phyloP scores from a whole-genome alignment of 2,329 filamentous ascomycete genomes.

The Aquanectria penicillioides region DNA sequence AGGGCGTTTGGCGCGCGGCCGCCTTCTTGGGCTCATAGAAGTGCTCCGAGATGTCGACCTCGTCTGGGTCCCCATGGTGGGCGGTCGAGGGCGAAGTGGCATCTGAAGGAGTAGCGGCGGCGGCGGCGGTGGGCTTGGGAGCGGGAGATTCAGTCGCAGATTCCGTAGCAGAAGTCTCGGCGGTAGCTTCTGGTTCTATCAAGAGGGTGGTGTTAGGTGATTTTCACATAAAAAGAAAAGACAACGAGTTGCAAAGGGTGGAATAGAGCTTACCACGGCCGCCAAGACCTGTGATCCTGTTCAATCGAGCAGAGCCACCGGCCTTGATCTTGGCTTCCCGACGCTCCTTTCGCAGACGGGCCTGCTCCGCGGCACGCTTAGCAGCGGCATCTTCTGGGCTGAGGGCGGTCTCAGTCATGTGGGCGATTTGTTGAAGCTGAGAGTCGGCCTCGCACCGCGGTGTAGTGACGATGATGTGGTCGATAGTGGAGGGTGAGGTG shows the following conservation, averaged over 20 bases:
- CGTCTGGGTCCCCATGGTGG: slow-evolving; percentile 72
- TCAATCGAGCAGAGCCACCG: slow-evolving; percentile 74
- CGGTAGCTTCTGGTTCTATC: slow-evolving; percentile 24
- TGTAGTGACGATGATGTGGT: slow-evolving; percentile 19
- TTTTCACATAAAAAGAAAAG: too few relatives aligned
- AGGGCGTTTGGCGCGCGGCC: slow-evolving; percentile 42
- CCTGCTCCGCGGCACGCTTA: slow-evolving; percentile 69
- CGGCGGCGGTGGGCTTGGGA: slow-evolving; percentile 42
- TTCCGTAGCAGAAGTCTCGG: slow-evolving; percentile 47
- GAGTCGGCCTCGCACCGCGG: background rate
- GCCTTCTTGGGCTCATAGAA: slow-evolving; percentile 67
- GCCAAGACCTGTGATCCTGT: slow-evolving; percentile 78
- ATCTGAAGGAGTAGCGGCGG: slow-evolving; percentile 44
- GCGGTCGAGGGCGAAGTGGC: slow-evolving; percentile 30
- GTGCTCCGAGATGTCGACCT: slow-evolving; percentile 83
- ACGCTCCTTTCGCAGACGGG: slow-evolving; percentile 80
- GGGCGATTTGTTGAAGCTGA: background rate
- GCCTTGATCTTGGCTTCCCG: slow-evolving; percentile 82
- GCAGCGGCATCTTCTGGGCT: slow-evolving; percentile 57
- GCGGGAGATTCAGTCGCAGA: slow-evolving; percentile 43
- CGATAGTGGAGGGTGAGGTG: background rate
- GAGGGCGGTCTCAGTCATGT: slow-evolving; percentile 53
- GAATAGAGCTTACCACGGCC: slow-evolving; percentile 46
- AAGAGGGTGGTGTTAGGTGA: too few relatives aligned
- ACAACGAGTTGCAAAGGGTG: background rate